Conservation (phyloP, 306 rosid species). For the Nissolia schottii region DNA sequence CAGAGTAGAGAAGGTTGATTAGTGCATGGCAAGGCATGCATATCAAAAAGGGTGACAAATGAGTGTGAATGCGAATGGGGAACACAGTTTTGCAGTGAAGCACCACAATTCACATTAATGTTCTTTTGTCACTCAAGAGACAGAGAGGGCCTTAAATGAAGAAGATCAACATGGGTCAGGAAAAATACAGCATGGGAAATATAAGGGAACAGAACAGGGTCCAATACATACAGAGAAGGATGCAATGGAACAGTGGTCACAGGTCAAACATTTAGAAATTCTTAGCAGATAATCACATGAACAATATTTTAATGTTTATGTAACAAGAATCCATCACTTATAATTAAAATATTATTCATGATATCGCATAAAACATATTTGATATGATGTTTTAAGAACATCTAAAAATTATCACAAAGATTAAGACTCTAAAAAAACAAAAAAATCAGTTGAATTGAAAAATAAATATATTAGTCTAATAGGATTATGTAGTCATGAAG, state of each 20-base stretch:
- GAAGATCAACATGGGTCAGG: slow-evolving; percentile 27
- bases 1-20: slow-evolving; percentile 4
- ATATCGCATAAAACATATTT: too few relatives aligned
- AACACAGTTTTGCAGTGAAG: slow-evolving; percentile 23
- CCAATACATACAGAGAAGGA: not conserved
- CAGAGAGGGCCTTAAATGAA: slow-evolving; percentile 11
- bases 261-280: too few relatives aligned
- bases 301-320: too few relatives aligned
- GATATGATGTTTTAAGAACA: too few relatives aligned
- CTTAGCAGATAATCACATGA: too few relatives aligned
- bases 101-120: slow-evolving; percentile 30
- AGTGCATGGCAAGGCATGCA: slow-evolving; percentile 35
- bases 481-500: slow-evolving; percentile 20
- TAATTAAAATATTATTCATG: too few relatives aligned
- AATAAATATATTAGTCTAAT: too few relatives aligned
- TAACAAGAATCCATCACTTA: too few relatives aligned
- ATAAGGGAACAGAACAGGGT: not conserved
- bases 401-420: too few relatives aligned
- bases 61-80: slow-evolving; percentile 20
- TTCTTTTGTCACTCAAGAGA: slow-evolving; percentile 3
- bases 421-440: not conserved
- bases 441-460: not conserved
- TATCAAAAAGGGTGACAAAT: slow-evolving; percentile 23
- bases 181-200: slow-evolving; percentile 23
- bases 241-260: slow-evolving; percentile 13